Percentiles rank a stretch among this genome's conserved stretches.
Evolutionary conservation across 2,329 filamentous ascomycete species (phyloP).

Genomic region (Dothideomycetes sp.): DNA sequence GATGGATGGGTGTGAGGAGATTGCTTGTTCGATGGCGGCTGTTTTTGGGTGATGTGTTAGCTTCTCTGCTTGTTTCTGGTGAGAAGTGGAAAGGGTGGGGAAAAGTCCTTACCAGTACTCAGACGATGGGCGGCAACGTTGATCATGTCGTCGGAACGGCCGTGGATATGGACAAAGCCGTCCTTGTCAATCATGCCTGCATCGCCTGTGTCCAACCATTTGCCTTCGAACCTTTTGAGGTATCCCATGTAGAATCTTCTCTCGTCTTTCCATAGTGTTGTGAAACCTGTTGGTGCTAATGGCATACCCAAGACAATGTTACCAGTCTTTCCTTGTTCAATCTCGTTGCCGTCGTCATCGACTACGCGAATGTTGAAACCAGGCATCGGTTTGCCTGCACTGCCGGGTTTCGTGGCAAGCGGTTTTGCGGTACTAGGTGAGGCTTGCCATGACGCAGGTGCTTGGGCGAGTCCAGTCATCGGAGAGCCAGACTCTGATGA

Average conservation of each 20-base stretch:
- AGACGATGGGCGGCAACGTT: constrained; percentile 93
- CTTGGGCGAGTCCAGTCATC: constrained; percentile 56
- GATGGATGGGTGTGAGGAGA: constrained; percentile 68
- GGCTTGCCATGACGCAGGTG: constrained; percentile 42
- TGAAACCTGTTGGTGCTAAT: constrained; percentile 75
- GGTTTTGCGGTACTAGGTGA: constrained; percentile 50
- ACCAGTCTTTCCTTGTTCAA: constrained; percentile 68
- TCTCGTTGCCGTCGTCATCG: constrained; percentile 66
- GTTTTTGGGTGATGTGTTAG: constrained; percentile 5
- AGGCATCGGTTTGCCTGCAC: constrained; percentile 82
- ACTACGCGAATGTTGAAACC: constrained; percentile 83
- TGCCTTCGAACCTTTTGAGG: constrained; percentile 67
- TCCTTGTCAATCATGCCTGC: constrained; percentile 76
- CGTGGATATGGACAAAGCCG: constrained; percentile 52
- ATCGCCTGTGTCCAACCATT: constrained; percentile 87
- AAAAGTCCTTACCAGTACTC: constrained; percentile 69
- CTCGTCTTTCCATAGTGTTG: constrained; percentile 77
- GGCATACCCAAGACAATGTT: constrained; percentile 83
- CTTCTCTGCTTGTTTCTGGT: too few relatives aligned
- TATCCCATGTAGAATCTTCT: constrained; percentile 81
- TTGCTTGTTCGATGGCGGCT: constrained; percentile 85
- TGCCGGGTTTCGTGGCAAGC: constrained; percentile 65
- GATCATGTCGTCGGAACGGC: constrained; percentile 72
- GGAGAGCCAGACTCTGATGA: constrained; percentile 62
- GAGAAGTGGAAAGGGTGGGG: too few relatives aligned